A percentile compares a stretch with the other conserved stretches of the same genome.
Conservation (phyloP, 1,284 basidiomycete species). For the Trichosporon coremiiforme region DNA sequence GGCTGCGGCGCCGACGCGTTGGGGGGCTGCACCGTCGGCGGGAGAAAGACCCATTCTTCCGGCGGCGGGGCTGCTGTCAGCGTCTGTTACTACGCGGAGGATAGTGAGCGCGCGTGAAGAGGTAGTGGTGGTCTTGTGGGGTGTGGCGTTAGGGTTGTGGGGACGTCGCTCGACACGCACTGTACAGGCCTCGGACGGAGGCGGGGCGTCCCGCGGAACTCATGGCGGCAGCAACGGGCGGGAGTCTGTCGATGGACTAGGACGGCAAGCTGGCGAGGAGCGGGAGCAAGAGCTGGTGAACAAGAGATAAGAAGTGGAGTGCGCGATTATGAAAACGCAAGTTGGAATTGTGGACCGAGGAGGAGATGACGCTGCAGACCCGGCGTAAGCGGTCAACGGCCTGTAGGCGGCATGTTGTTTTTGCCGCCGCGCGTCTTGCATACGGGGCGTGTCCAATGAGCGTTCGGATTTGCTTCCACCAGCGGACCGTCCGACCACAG, state of each 20-base stretch:
- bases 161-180: conserved; percentile 25
- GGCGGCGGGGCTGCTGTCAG: conserved; percentile 48
- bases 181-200: conserved; percentile 41
- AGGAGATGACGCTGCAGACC: background rate
- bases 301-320: background rate
- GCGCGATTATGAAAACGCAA: background rate
- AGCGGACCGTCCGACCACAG: background rate
- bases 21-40: conserved; percentile 51
- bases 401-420: conserved; percentile 2
- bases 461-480: background rate
- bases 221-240: conserved; percentile 20
- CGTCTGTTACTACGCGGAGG: background rate
- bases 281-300: background rate
- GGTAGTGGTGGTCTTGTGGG: background rate
- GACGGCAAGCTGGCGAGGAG: background rate
- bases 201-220: conserved; percentile 30
- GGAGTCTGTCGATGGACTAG: background rate
- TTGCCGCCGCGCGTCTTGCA: conserved; percentile 6
- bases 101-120: background rate
- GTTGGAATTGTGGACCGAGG: background rate
- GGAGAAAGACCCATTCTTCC: conserved; percentile 58
- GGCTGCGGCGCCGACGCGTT: conserved; percentile 34
- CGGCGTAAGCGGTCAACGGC: too few species aligned
- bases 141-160: conserved; percentile 7
- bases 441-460: background rate